Conservation (phyloP, 2,329 filamentous ascomycete species). For the Pyrenochaeta sp. region DNA sequence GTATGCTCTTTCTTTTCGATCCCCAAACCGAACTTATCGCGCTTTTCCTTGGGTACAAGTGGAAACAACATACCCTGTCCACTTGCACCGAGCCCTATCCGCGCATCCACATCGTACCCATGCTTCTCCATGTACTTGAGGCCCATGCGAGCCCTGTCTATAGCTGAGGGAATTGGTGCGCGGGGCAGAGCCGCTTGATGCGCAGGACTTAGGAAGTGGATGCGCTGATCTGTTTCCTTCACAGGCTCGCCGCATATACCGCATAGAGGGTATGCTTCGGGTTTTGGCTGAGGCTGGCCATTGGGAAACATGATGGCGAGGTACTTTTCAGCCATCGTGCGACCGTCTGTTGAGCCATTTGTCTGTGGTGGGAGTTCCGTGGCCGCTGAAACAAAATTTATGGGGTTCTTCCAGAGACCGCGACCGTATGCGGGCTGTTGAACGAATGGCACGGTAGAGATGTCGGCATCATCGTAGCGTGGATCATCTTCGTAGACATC, state of each 20-base stretch:
- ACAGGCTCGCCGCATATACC: conserved; percentile 50
- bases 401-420: conserved; percentile 68
- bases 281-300: conserved; percentile 29
- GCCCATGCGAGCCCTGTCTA: conserved; percentile 76
- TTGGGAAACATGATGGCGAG: conserved; percentile 71
- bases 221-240: conserved; percentile 32
- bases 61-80: conserved; percentile 78
- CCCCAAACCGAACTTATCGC: conserved; percentile 78
- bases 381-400: conserved; percentile 66
- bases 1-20: conserved; percentile 53
- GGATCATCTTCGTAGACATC: conserved; percentile 15
- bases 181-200: conserved; percentile 76
- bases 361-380: conserved; percentile 23
- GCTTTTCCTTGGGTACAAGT: conserved; percentile 75
- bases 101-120: conserved; percentile 78
- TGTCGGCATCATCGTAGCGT: conserved; percentile 54
- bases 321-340: conserved; percentile 68
- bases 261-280: conserved; percentile 35
- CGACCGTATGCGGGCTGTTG: conserved; percentile 67
- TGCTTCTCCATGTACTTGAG: conserved; percentile 70
- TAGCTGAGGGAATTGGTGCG: conserved; percentile 74
- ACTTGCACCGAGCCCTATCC: conserved; percentile 73
- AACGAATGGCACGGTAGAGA: conserved; percentile 66
- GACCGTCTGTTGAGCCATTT: conserved; percentile 53
- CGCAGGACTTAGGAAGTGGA: conserved; percentile 68